A percentile compares a stretch with the other conserved stretches of the same genome.
phyloP scores from a whole-genome alignment of 371 early-diverging fungal genomes.

The Mucor sp. region DNA sequence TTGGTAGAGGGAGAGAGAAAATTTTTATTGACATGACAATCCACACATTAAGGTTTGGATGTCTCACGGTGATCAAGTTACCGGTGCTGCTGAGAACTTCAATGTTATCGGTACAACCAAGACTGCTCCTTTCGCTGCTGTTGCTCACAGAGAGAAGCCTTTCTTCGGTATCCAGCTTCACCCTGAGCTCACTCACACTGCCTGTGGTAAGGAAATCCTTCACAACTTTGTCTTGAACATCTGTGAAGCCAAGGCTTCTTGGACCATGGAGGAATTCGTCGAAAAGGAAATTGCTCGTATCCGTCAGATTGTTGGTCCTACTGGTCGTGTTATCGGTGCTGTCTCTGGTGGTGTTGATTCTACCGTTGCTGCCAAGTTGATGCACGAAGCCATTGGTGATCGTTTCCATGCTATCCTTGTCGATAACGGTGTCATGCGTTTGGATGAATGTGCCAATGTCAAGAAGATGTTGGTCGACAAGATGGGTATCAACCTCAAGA shows the following conservation, averaged over 20 bases:
- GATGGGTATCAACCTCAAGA: constrained; percentile 93
- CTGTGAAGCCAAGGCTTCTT: constrained; percentile 81
- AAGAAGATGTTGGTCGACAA: constrained; percentile 83
- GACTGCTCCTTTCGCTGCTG: constrained; percentile 90
- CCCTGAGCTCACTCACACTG: constrained; percentile 97
- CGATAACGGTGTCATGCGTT: constrained; percentile 98
- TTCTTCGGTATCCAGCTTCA: constrained; percentile 98
- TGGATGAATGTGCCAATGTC: constrained; percentile 89
- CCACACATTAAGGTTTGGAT: constrained; percentile 82
- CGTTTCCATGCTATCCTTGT: constrained; percentile 98
- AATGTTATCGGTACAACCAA: constrained; percentile 81
- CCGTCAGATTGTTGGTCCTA: constrained; percentile 87
- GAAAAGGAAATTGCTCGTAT: constrained; percentile 97
- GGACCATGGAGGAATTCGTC: constrained; percentile 96
- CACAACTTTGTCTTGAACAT: constrained; percentile 92
- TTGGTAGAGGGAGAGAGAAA: constrained; percentile 2
- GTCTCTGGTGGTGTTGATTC: constrained; percentile 97
- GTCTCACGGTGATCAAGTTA: constrained; percentile 97
- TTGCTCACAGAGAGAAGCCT: constrained; percentile 74
- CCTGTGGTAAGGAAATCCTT: constrained; percentile 81
- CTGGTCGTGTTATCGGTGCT: constrained; percentile 94
- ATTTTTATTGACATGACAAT: neutral
- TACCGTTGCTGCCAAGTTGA: constrained; percentile 95
- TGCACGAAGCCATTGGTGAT: constrained; percentile 96
- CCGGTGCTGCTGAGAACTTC: constrained; percentile 82